Evolutionary conservation across 208 protist genomes (phyloP), one percentile per base, ranked within the genome.

Genomic region (Acanthamoeba polyphaga): DNA sequence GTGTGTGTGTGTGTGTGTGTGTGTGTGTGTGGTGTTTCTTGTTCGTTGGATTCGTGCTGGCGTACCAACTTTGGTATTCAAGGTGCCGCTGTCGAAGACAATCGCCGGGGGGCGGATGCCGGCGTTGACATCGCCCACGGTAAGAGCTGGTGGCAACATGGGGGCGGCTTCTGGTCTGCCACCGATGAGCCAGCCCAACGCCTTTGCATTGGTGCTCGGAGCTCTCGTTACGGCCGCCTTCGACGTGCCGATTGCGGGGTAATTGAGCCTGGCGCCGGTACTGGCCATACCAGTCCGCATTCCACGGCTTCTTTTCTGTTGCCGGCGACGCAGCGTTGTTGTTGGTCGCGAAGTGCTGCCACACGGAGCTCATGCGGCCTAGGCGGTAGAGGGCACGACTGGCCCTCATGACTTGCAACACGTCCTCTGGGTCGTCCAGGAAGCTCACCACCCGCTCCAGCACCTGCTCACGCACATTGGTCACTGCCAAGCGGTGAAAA

Each of bases 101-200:
- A 76, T 76, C 12, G 68, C 68, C 13, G 68, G 24, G 8, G 68
- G 29, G 29, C 22, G 13, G 13, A 76, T 43, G 32, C n/a, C 68
- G 27, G 27, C 68, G n/a, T 76, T 76, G 68, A 76, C 68, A 15
- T 76, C 68, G 68, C 68, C 68, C 27, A 32, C 68, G 68, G 68
- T 76, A 10, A 76, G 32, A 15, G n/a, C 13, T 15, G 17, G 12
- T 19, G 68, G 68, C 32, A 46, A 76, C 32, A n/a, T 76, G 13
- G 34, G 13, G 7, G 29, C 68, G 22, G 32, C n/a, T 17, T 64
- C 5, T 64, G 19, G 13, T 27, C 9, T 27, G 19, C 19, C 22
- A 64, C 4, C 58, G 13, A 8, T 49, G 8, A 9, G 46, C 46
- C 46, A 13, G 9, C 46, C 0, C 46, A 9, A 49, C 46, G 46